Evolutionary conservation across 2,329 filamentous ascomycete species (phyloP).

Genomic region (Verticillium klebahnii): DNA sequence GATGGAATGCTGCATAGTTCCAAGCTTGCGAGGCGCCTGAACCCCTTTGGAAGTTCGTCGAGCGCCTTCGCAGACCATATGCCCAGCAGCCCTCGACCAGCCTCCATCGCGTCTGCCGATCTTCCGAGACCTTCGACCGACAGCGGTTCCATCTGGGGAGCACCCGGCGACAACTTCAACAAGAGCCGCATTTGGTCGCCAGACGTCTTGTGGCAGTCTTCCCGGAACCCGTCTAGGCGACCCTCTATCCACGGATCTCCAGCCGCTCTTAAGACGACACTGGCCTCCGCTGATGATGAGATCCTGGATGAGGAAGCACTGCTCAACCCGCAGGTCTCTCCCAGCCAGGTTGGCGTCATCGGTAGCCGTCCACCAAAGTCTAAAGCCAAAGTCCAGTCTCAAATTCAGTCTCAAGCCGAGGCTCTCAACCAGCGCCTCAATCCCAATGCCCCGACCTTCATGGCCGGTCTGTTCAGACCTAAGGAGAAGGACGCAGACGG

Average conservation of each 20-base stretch:
- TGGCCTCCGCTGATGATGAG: slow-evolving; percentile 61
- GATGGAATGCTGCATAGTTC: slow-evolving; percentile 6
- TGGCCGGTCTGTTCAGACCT: slow-evolving; percentile 59
- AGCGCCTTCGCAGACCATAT: slow-evolving; percentile 50
- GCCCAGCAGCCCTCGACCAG: slow-evolving; percentile 57
- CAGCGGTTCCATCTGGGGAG: slow-evolving; percentile 69
- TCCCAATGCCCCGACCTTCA: slow-evolving; percentile 85
- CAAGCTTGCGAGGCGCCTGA: slow-evolving; percentile 36
- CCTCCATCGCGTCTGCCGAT: slow-evolving; percentile 65
- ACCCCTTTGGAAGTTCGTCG: slow-evolving; percentile 46
- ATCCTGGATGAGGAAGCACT: slow-evolving; percentile 56
- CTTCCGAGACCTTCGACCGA: slow-evolving; percentile 76
- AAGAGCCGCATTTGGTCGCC: slow-evolving; percentile 60
- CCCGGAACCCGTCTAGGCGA: slow-evolving; percentile 69
- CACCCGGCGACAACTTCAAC: slow-evolving; percentile 40
- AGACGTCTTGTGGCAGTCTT: slow-evolving; percentile 46
- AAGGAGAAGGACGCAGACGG: slow-evolving; percentile 23
- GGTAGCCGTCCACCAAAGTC: slow-evolving; percentile 63
- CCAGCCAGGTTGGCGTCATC: slow-evolving; percentile 65
- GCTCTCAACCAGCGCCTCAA: slow-evolving; percentile 65
- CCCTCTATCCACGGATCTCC: slow-evolving; percentile 78
- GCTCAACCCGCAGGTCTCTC: slow-evolving; percentile 45
- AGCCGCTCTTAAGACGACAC: slow-evolving; percentile 53
- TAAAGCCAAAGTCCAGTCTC: slow-evolving; percentile 25
- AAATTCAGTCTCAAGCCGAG: slow-evolving; percentile 1